Evolutionary conservation across 2,329 filamentous ascomycete genomes (phyloP).

Genomic region (Aspergillus puulaauensis): DNA sequence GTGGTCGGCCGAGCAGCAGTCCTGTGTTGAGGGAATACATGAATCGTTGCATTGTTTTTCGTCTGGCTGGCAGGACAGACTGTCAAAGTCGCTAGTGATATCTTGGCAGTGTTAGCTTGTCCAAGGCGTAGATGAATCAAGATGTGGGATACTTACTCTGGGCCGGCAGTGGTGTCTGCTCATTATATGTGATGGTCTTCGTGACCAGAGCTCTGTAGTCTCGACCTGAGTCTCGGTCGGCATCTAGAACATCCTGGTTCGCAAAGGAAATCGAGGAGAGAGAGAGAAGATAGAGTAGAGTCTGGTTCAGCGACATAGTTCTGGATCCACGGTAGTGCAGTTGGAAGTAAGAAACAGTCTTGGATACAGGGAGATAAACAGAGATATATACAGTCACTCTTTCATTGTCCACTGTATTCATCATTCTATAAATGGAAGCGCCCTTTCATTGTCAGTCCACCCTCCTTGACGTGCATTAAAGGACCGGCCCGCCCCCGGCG

Average conservation of each 20-base stretch:
- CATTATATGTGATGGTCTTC: background rate
- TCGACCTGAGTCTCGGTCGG: background rate
- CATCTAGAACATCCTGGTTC: background rate
- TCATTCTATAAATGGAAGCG: background rate
- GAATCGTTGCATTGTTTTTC: background rate
- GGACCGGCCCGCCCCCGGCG: slow-evolving; percentile 4
- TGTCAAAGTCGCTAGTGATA: background rate
- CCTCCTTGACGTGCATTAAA: background rate
- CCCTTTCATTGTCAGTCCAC: background rate
- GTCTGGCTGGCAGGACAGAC: background rate
- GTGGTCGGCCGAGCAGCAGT: slow-evolving; percentile 1
- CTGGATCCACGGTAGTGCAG: background rate
- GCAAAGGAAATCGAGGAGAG: background rate
- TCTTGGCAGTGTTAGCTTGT: background rate
- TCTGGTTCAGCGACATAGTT: background rate
- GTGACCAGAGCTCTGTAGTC: background rate
- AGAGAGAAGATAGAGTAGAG: background rate
- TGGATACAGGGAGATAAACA: no score
- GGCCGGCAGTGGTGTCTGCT: background rate
- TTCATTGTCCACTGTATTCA: no score
- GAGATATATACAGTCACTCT: no score
- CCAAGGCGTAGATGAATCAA: no score
- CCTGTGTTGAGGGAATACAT: background rate
- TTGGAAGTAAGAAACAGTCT: no score
- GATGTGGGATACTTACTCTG: background rate